Conservation (phyloP, 495 filamentous ascomycete species). For the Podospora pseudocomata region DNA sequence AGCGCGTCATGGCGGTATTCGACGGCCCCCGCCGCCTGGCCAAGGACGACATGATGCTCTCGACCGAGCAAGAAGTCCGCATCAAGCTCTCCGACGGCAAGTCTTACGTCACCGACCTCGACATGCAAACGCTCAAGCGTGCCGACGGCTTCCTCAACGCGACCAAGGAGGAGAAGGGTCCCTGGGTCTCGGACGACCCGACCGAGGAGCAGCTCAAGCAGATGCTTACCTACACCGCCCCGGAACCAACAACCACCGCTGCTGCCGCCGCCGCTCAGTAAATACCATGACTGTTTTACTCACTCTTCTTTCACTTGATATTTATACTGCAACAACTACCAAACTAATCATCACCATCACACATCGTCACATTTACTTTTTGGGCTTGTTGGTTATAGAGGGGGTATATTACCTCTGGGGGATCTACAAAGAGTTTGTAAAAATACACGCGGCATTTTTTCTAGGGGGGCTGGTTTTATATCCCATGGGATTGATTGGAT, state of each 20-base stretch:
- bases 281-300: conserved; percentile 2
- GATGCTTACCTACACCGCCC: conserved; percentile 33
- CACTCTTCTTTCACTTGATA: not conserved
- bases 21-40: conserved; percentile 83
- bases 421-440: not conserved
- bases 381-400: not conserved
- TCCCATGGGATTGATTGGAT: not conserved
- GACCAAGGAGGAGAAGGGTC: conserved; percentile 78
- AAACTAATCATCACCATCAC: not conserved
- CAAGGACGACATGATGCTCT: conserved; percentile 99
- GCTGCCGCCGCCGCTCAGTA: conserved; percentile 12
- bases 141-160: conserved; percentile 75
- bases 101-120: conserved; percentile 87
- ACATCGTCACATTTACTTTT: not conserved
- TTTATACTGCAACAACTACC: not conserved
- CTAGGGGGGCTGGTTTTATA: not conserved
- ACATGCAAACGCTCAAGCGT: conserved; percentile 82
- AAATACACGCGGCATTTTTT: conserved; percentile 1
- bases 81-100: conserved; percentile 67
- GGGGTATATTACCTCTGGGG: not conserved
- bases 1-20: conserved; percentile 90
- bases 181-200: conserved; percentile 61
- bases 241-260: conserved; percentile 4
- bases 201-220: conserved; percentile 44
- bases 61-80: conserved; percentile 90